A percentile compares a stretch with the other conserved stretches of the same genome.
These are phyloP conservation scores for Talaromyces verruculosus DNA, from an alignment of 2,329 filamentous ascomycete genomes.

Conservation along the genomic window DNA sequence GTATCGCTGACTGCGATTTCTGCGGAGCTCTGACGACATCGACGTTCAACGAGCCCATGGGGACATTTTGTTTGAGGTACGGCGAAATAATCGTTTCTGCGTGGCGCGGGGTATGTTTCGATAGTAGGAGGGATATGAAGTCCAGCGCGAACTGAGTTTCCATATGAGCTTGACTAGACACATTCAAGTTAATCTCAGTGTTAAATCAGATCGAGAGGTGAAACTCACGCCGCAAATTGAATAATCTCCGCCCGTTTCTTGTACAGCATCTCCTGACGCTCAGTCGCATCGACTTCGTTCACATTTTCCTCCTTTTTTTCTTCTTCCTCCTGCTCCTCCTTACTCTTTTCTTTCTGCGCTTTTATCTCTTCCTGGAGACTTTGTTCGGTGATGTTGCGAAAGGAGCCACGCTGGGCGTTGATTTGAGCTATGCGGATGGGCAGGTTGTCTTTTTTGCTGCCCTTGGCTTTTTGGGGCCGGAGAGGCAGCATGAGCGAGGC, in stretches of 20 bases:
- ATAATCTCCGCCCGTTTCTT: slow-evolving; percentile 48
- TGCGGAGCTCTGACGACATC: slow-evolving; percentile 65
- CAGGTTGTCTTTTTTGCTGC: slow-evolving; percentile 61
- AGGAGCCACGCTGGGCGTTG: slow-evolving; percentile 74
- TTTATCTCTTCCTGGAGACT: slow-evolving; percentile 68
- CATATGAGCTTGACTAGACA: slow-evolving; percentile 45
- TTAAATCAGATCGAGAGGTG: background rate
- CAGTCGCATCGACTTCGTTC: slow-evolving; percentile 39
- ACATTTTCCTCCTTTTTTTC: slow-evolving; percentile 42
- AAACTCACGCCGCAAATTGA: slow-evolving; percentile 42
- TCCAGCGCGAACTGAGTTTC: slow-evolving; percentile 68
- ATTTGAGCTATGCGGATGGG: slow-evolving; percentile 75
- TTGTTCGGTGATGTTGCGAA: slow-evolving; percentile 75
- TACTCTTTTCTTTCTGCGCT: slow-evolving; percentile 48
- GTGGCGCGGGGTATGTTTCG: slow-evolving; percentile 73
- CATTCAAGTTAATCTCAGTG: slow-evolving; percentile 9
- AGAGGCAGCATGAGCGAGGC: slow-evolving; percentile 58
- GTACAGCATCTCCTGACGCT: slow-evolving; percentile 44
- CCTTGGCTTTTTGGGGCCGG: slow-evolving; percentile 51
- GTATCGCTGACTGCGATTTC: slow-evolving; percentile 54
- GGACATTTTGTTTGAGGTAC: slow-evolving; percentile 67
- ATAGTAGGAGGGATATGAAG: slow-evolving; percentile 77
- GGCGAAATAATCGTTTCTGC: slow-evolving; percentile 70
- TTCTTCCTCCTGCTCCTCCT: slow-evolving; percentile 43
- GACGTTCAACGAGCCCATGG: slow-evolving; percentile 71